These are phyloP conservation scores for Mycosphaerella sp. DNA, from an alignment of 2,329 filamentous ascomycete genomes.

Conservation along the genomic window DNA sequence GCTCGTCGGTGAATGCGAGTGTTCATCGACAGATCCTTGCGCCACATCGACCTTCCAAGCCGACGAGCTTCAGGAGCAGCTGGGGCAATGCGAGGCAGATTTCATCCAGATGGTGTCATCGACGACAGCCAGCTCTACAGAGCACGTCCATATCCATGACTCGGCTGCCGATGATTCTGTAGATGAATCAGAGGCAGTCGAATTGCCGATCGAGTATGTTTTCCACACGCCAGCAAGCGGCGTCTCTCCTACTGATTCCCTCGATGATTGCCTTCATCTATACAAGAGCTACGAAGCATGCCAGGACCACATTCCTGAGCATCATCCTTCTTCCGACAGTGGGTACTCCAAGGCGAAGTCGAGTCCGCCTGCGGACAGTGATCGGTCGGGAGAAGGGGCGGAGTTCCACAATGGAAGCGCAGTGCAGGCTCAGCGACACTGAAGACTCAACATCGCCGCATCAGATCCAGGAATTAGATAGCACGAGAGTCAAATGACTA, in stretches of 20 bases:
- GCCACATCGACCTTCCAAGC: too few species aligned
- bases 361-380: neutral
- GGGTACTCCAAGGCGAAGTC: neutral
- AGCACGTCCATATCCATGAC: neutral
- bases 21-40: too few species aligned
- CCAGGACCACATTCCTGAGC: neutral
- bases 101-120: too few species aligned
- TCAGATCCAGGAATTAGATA: too few species aligned
- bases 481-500: too few species aligned
- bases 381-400: neutral
- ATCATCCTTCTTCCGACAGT: constrained; percentile 1
- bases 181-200: neutral
- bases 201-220: neutral
- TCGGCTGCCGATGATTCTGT: neutral
- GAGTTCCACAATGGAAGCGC: too few species aligned
- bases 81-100: too few species aligned
- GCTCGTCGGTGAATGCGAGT: too few species aligned
- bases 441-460: too few species aligned
- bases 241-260: neutral
- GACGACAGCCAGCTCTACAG: too few species aligned
- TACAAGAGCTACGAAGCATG: constrained; percentile 15
- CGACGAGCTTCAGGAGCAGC: too few species aligned
- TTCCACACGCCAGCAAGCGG: neutral
- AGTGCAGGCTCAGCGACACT: too few species aligned
- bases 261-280: constrained; percentile 14